These are phyloP conservation scores for Dioscorea zingiberensis DNA, from an alignment of 106 monocot genomes.

Conservation along the genomic window DNA sequence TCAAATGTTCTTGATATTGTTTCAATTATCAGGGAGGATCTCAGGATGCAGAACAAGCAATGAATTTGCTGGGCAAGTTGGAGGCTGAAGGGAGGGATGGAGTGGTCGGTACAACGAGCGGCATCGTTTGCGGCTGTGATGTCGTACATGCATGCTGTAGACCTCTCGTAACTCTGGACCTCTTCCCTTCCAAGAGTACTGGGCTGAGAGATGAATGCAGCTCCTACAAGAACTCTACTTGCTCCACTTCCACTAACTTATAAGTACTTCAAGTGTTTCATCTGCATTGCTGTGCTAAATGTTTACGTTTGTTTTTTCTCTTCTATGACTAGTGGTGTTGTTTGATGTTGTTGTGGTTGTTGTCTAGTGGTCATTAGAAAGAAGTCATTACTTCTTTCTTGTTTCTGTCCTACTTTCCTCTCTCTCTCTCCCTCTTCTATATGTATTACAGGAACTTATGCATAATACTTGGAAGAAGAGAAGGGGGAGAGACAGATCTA, in stretches of 20 bases:
- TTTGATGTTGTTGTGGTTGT: not conserved
- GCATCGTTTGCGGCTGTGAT: too few species aligned
- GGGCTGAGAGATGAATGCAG: conserved; percentile 50
- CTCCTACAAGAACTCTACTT: conserved; percentile 57
- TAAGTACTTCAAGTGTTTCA: too few species aligned
- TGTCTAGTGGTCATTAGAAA: too few species aligned
- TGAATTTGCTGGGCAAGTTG: conserved; percentile 41
- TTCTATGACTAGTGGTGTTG: not conserved
- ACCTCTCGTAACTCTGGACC: conserved; percentile 59
- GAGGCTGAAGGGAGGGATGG: conserved; percentile 9
- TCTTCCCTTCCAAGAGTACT: conserved; percentile 62
- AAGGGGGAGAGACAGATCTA: too few species aligned
- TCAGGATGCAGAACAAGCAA: conserved; percentile 15
- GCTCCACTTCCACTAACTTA: conserved; percentile 43
- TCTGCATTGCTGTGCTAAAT: not conserved
- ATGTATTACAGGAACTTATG: too few species aligned
- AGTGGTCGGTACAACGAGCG: not conserved
- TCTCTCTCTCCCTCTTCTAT: too few species aligned
- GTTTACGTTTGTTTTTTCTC: conserved; percentile 1
- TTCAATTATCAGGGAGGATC: conserved; percentile 1
- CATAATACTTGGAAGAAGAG: too few species aligned
- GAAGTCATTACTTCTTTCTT: too few species aligned
- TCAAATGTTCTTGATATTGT: not conserved
- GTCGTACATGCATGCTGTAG: conserved; percentile 21
- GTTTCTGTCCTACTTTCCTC: too few species aligned